Percentiles rank a stretch among this genome's conserved stretches.
Evolutionary conservation across 768 basidiomycete species (phyloP).

Genomic region (Mycena maculata): DNA sequence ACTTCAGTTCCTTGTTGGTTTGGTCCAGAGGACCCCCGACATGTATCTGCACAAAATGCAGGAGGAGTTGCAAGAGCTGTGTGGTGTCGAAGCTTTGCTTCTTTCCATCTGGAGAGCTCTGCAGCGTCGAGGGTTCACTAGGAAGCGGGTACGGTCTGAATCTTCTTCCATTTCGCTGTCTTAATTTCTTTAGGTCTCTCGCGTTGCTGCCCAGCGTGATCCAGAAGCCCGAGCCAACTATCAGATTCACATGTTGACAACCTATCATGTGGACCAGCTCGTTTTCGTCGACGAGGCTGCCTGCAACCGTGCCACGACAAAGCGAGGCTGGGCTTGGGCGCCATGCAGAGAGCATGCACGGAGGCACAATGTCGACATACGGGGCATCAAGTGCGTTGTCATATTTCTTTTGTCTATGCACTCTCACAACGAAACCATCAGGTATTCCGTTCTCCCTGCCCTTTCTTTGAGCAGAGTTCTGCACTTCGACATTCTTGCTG

Average conservation of each 20-base stretch:
- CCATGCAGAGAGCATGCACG: background rate
- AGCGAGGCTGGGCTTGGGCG: background rate
- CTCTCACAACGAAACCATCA: constrained; percentile 4
- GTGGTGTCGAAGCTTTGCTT: constrained; percentile 6
- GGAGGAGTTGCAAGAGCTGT: constrained; percentile 4
- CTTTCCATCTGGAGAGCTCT: constrained; percentile 25
- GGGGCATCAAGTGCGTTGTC: constrained; percentile 5
- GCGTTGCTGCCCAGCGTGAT: background rate
- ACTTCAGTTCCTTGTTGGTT: constrained; percentile 1
- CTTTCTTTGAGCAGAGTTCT: background rate
- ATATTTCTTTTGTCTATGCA: background rate
- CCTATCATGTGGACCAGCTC: background rate
- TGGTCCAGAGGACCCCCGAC: constrained; percentile 13
- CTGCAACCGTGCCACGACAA: background rate
- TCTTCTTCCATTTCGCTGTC: background rate
- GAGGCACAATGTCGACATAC: background rate
- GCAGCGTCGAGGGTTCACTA: constrained; percentile 14
- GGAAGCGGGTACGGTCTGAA: constrained; percentile 13
- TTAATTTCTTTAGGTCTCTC: background rate
- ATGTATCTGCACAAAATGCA: constrained; percentile 28
- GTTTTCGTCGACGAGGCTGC: constrained; percentile 44
- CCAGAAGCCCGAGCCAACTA: background rate
- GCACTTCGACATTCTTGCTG: background rate
- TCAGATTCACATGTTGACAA: background rate
- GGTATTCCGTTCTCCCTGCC: background rate